Evolutionary conservation across 2,329 filamentous ascomycete species (phyloP).

Genomic region (Calonectria crousiana): DNA sequence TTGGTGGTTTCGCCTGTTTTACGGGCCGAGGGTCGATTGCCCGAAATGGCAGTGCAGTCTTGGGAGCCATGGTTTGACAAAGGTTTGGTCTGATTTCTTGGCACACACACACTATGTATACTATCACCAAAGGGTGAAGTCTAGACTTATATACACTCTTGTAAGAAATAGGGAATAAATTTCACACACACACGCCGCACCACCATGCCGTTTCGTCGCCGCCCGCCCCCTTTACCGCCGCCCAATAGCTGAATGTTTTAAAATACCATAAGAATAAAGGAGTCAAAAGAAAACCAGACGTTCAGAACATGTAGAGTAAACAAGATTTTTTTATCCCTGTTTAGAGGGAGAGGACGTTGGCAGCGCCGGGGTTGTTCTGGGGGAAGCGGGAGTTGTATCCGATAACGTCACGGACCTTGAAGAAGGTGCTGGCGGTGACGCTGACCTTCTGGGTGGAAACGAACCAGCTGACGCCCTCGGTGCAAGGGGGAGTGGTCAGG

Average conservation of each 20-base stretch:
- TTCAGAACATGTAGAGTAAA: background rate
- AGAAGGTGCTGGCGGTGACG: constrained; percentile 62
- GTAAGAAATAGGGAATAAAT: background rate
- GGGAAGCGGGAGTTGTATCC: constrained; percentile 69
- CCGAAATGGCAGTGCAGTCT: background rate
- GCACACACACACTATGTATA: constrained; percentile 3
- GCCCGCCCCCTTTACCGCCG: background rate
- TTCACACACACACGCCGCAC: background rate
- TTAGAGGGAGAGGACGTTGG: constrained; percentile 4
- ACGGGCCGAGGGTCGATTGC: background rate
- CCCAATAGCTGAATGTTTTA: background rate
- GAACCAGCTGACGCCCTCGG: constrained; percentile 67
- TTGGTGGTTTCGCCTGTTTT: background rate
- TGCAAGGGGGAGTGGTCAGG: constrained; percentile 73
- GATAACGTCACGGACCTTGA: constrained; percentile 63
- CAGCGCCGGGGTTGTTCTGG: constrained; percentile 60
- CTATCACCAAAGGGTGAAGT: background rate
- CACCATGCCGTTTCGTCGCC: background rate
- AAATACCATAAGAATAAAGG: background rate
- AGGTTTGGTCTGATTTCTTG: background rate
- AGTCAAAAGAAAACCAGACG: background rate
- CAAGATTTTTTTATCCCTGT: background rate
- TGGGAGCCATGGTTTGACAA: background rate
- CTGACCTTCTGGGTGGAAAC: constrained; percentile 61
- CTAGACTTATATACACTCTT: background rate